phyloP scores from a whole-genome alignment of 169 alveolate genomes.

The Plasmodium cynomolgi region DNA sequence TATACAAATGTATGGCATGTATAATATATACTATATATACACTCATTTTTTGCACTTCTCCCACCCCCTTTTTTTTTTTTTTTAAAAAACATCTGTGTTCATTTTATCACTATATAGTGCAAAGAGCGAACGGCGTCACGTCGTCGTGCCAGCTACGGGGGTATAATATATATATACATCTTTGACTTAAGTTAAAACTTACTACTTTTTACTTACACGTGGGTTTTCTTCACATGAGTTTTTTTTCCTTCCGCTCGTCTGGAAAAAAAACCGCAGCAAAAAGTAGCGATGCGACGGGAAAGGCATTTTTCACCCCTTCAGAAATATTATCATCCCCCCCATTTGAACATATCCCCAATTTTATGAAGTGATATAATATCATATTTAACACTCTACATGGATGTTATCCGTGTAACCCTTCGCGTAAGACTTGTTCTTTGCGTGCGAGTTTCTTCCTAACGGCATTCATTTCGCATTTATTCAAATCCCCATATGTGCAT shows the following conservation, averaged over 20 bases:
- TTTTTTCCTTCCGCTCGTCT: not conserved
- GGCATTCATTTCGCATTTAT: not conserved
- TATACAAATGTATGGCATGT: not conserved
- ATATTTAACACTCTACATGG: not conserved
- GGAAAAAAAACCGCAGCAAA: not conserved
- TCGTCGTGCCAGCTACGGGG: not conserved
- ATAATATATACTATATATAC: not conserved
- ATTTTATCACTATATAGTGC: not conserved
- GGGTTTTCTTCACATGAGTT: not conserved
- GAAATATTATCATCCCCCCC: not conserved
- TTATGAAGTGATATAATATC: not conserved
- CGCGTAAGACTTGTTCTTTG: not conserved
- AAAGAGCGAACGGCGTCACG: not conserved
- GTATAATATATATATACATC: too few relatives aligned
- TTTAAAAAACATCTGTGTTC: not conserved
- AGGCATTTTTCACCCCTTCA: not conserved
- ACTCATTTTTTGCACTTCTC: not conserved
- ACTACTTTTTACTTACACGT: not conserved
- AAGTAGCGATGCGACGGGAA: not conserved
- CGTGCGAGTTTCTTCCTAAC: not conserved
- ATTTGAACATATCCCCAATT: not conserved
- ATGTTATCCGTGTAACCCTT: not conserved
- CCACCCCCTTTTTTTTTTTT: not conserved
- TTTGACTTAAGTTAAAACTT: not conserved
- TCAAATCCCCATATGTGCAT: not conserved